Percentiles rank a stretch among this genome's conserved stretches.
phyloP scores from a whole-genome alignment of 805 yeast genomes.

The Sungouiozyma intestinalis region DNA sequence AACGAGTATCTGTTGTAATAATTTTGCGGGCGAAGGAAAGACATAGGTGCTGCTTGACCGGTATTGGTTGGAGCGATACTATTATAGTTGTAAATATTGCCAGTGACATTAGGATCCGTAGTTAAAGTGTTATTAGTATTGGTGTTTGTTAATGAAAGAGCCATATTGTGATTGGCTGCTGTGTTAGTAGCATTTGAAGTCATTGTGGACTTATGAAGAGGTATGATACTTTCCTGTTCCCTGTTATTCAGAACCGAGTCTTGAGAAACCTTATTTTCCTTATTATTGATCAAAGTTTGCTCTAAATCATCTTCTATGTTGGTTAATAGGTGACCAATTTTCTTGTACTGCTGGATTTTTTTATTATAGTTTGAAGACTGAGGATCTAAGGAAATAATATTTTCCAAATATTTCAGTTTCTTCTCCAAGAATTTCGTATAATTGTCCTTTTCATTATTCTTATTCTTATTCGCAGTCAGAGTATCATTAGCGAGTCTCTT shows the following conservation, averaged over 20 bases:
- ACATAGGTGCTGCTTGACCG: neutral
- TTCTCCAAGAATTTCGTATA: conserved; percentile 48
- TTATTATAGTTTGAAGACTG: conserved; percentile 22
- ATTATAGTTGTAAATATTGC: too few species aligned
- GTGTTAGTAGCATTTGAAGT: neutral
- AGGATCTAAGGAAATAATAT: conserved; percentile 27
- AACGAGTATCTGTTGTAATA: neutral
- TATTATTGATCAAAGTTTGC: neutral
- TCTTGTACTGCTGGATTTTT: conserved; percentile 29
- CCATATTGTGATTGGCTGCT: neutral
- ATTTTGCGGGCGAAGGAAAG: neutral
- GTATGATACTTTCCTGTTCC: neutral
- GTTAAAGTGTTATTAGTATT: neutral
- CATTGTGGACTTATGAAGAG: neutral
- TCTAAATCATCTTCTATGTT: conserved; percentile 5
- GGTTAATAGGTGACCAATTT: conserved; percentile 29
- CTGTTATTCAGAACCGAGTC: neutral
- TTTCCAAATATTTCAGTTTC: conserved; percentile 43
- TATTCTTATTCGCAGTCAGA: neutral
- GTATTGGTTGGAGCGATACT: neutral
- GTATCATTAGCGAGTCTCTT: too few species aligned
- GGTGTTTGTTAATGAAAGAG: neutral
- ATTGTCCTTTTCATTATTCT: conserved; percentile 38
- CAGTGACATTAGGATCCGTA: neutral
- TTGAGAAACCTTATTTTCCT: neutral